These are phyloP conservation scores for Alternaria solani DNA, from an alignment of 2,329 filamentous ascomycete genomes.

Conservation along the genomic window DNA sequence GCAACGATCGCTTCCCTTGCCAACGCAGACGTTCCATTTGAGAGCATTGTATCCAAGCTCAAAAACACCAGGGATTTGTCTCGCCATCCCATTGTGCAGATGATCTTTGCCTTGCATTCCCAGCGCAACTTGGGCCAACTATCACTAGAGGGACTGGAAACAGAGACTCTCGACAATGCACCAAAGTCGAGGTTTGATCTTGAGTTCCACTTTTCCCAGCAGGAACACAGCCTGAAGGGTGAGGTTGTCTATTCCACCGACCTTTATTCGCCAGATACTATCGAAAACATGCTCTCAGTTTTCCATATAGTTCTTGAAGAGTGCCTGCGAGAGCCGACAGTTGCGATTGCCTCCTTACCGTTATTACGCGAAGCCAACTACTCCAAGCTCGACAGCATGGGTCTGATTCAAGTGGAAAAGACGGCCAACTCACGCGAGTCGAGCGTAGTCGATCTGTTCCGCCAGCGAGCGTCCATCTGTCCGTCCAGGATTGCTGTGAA, in stretches of 20 bases:
- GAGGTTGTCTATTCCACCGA: conserved; percentile 1
- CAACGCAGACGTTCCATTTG: conserved; percentile 1
- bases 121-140: neutral
- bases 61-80: conserved; percentile 2
- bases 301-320: conserved; percentile 8
- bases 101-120: conserved; percentile 2
- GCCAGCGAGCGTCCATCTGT: conserved; percentile 1
- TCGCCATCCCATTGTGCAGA: neutral
- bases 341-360: too few relatives aligned
- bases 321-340: neutral
- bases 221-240: neutral
- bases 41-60: conserved; percentile 4
- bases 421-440: neutral
- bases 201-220: conserved; percentile 7
- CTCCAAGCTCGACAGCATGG: too few relatives aligned
- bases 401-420: too few relatives aligned
- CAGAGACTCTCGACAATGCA: neutral
- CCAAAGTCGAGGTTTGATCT: conserved; percentile 3
- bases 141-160: neutral
- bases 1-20: neutral
- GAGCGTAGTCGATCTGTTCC: conserved; percentile 14
- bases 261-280: conserved; percentile 9
- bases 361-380: too few relatives aligned
- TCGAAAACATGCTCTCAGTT: conserved; percentile 9
- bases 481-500: conserved; percentile 14